Evolutionary conservation across 352 stramenopile species (phyloP), one percentile per base, ranked within the genome.

Genomic region (Phytophthora ohioensis): DNA sequence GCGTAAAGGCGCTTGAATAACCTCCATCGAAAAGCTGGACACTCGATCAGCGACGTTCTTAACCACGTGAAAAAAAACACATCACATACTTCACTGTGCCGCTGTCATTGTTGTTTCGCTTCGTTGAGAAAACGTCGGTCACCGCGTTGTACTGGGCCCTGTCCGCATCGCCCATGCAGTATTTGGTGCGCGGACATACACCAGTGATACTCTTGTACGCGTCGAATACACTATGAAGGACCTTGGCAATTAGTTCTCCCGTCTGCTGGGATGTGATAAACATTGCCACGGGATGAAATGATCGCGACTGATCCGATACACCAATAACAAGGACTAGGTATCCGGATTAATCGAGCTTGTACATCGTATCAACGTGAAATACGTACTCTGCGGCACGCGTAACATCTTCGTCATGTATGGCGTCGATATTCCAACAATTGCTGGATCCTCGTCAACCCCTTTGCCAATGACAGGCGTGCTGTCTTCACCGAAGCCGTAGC

Each of bases 11-110:
- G n/a, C n/a, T 45, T 43, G 34, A 48, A 64, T 27, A 11, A n/a
- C 10, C 2, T 57, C 34, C 5, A 45, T 17, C 8, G 17, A 1
- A 27, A 51, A 39, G 6, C 21, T n/a, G 2, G 46, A 65, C 0
- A 49, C 34, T 5, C 41, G 34, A 2, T 57, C 57, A 1, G 31
- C 46, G 6, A 65, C 46, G 13, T 57, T 65, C 35, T 51, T 65
- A 2, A 57, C 21, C 3, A 49, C 57, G 6, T 66, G 47, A 17
- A 52, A 66, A 57, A 57, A 66, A 10, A 21, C 32, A 57, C 46
- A 49, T 64, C 6, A 64, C 10, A 10, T 31, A 55, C 15, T 15
- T 21, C 43, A 64, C 13, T 15, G 35, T 4, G 0, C 15, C 9
- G 9, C 39, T 39, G 42, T 36, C n/a, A 9, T 10, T 10, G 35